Evolutionary conservation across 768 basidiomycete species (phyloP).

Genomic region (Collybia sordida): DNA sequence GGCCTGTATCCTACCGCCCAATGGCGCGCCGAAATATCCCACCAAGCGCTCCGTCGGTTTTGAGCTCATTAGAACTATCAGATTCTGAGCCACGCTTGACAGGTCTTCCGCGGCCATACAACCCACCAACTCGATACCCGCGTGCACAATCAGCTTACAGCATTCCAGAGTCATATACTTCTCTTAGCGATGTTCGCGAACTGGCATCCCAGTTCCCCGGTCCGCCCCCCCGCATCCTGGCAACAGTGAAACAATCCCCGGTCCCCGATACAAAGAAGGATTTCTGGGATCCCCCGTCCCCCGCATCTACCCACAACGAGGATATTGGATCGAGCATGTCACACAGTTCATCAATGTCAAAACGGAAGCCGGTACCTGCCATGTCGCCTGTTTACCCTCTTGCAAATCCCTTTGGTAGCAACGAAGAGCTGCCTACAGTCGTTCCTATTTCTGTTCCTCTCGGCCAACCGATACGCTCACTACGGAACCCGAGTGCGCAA

Average conservation of each 20-base stretch:
- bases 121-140: background rate
- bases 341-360: background rate
- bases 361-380: background rate
- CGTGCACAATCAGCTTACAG: conserved; percentile 7
- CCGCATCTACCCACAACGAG: background rate
- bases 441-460: background rate
- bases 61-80: background rate
- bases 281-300: conserved; percentile 11
- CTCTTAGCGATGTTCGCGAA: conserved; percentile 45
- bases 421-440: background rate
- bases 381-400: background rate
- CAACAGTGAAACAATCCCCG: conserved; percentile 9
- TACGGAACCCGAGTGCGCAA: background rate
- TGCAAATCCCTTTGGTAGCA: background rate
- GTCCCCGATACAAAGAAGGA: background rate
- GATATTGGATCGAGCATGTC: background rate
- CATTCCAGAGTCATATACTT: conserved; percentile 38
- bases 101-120: background rate
- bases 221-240: conserved; percentile 36
- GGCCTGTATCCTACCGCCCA: background rate
- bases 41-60: background rate
- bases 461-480: background rate
- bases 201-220: conserved; percentile 55
- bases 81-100: background rate
- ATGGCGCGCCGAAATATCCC: background rate